Conservation (phyloP, 176 grass and related monocot species). For the Pontederia crassipes region DNA sequence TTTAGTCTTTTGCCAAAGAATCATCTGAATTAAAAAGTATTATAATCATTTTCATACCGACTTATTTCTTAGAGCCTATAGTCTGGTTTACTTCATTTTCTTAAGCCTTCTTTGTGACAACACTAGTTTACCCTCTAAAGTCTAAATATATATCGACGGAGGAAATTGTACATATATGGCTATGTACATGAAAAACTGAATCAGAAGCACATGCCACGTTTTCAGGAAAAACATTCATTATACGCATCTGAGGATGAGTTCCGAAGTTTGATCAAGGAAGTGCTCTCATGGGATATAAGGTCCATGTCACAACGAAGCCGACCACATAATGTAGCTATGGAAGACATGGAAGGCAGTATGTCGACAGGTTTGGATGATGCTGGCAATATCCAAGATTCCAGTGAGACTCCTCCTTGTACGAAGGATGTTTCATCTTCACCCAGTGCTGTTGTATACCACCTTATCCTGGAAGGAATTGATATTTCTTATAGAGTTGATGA, state of each 20-base stretch:
- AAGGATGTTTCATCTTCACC: not conserved
- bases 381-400: not conserved
- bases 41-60: too few relatives aligned
- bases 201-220: not conserved
- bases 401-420: not conserved
- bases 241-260: constrained; percentile 63
- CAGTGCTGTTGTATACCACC: constrained; percentile 41
- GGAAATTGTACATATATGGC: too few relatives aligned
- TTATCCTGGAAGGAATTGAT: constrained; percentile 73
- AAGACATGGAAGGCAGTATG: not conserved
- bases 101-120: too few relatives aligned
- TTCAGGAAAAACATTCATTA: constrained; percentile 50
- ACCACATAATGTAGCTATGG: constrained; percentile 34
- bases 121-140: too few relatives aligned
- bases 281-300: constrained; percentile 84
- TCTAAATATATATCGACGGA: too few relatives aligned
- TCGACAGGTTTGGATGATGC: constrained; percentile 5
- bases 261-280: constrained; percentile 55
- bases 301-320: constrained; percentile 60
- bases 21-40: too few relatives aligned
- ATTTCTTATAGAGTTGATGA: constrained; percentile 65
- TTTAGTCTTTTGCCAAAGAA: too few relatives aligned
- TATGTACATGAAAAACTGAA: too few relatives aligned
- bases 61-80: too few relatives aligned
- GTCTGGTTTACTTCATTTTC: too few relatives aligned